Conservation (phyloP, 148 eudicot genomes). For the Vaccinium corymbosum region DNA sequence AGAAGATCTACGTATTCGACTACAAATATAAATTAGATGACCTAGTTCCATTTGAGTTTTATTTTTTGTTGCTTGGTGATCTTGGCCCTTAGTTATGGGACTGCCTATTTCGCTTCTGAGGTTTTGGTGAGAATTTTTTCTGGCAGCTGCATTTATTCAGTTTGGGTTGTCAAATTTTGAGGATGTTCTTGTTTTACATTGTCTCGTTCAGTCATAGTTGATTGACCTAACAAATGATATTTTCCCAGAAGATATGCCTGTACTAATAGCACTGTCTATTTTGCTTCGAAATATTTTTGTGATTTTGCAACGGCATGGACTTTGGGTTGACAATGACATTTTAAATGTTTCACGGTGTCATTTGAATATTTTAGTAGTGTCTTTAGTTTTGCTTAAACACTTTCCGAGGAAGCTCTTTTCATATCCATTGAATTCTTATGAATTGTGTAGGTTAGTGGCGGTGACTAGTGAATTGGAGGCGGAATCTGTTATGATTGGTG, state of each 20-base stretch:
- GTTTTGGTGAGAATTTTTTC: background rate
- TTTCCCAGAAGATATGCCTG: background rate
- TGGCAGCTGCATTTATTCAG: background rate
- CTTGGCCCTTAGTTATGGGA: background rate
- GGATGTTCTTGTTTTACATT: background rate
- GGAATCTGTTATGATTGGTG: slow-evolving; percentile 85
- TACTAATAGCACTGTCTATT: background rate
- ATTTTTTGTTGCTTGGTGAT: background rate
- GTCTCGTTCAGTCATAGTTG: background rate
- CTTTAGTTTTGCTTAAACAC: background rate
- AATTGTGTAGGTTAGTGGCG: slow-evolving; percentile 56
- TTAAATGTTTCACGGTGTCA: background rate
- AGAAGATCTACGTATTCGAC: background rate
- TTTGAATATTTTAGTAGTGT: background rate
- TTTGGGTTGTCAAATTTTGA: background rate
- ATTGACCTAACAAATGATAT: background rate
- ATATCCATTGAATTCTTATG: slow-evolving; percentile 4
- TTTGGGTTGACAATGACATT: background rate
- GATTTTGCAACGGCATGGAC: background rate
- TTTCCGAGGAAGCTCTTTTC: background rate
- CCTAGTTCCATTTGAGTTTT: background rate
- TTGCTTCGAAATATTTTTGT: background rate
- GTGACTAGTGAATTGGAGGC: slow-evolving; percentile 79
- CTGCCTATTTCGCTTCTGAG: background rate
- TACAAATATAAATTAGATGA: background rate